These are phyloP conservation scores for Crataegus laevigata DNA, from an alignment of 306 rosid species.

Conservation along the genomic window DNA sequence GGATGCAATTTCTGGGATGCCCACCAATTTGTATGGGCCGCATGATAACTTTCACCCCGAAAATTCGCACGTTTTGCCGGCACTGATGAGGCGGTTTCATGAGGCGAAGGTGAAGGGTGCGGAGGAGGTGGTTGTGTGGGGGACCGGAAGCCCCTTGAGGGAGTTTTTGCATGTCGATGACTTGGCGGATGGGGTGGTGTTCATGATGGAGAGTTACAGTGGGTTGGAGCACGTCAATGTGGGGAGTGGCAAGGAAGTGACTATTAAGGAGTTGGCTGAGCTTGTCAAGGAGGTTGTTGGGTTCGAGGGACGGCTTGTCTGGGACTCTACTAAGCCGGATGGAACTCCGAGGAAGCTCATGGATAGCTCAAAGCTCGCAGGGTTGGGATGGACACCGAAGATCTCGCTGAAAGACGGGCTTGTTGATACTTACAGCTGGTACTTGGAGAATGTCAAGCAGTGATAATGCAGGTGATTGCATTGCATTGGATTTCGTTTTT, in stretches of 20 bases:
- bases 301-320: conserved; percentile 75
- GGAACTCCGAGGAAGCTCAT: conserved; percentile 96
- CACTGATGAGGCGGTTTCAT: conserved; percentile 86
- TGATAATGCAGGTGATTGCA: conserved; percentile 30
- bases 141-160: conserved; percentile 84
- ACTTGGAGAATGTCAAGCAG: conserved; percentile 57
- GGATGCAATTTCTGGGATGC: conserved; percentile 98
- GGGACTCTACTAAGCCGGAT: conserved; percentile 88
- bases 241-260: conserved; percentile 92
- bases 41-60: conserved; percentile 84
- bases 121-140: conserved; percentile 96
- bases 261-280: conserved; percentile 81
- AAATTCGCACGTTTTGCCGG: conserved; percentile 88
- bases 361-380: conserved; percentile 80
- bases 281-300: conserved; percentile 88
- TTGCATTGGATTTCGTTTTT: background rate
- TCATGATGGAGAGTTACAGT: conserved; percentile 70
- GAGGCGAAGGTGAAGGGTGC: conserved; percentile 74
- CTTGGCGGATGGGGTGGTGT: conserved; percentile 68
- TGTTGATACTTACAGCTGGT: conserved; percentile 85
- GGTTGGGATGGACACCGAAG: conserved; percentile 76
- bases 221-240: conserved; percentile 76
- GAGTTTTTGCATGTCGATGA: conserved; percentile 95
- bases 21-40: conserved; percentile 84
- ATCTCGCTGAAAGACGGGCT: conserved; percentile 90